Base-by-base conservation (phyloP, 2,329 filamentous ascomycete genomes). In the Trichoderma afroharzianum region DNA sequence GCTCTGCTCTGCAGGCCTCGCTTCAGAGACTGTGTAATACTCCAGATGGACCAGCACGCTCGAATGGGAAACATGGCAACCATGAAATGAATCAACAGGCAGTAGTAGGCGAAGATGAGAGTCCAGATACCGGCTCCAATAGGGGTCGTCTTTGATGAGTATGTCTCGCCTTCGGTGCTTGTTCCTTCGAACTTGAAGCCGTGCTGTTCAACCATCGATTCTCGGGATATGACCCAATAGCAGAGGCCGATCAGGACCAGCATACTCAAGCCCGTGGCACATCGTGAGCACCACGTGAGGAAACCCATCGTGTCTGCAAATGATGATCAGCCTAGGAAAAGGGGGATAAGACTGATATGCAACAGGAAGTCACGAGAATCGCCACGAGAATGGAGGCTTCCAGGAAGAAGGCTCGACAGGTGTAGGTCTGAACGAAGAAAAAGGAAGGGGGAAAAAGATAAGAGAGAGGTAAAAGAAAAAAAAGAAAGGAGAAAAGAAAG, bases 21-120 rank as follows among this genome's bases (percentile, higher is more conserved):
- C 73, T 82, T 83, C 64, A 90, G 79, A 73, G 81, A 83, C 30
- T 80, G 80, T 18, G 88, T 88, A 68, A 91, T 83, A 76, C 86
- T 85, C 83, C 86, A 87, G 64, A 91, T 84, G 18, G 88, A 86
- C 83, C 85, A 91, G 80, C 86, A 88, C 28, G 89, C 87, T 72
- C 90, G 86, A 6, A 90, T 76, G 26, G 90, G 88, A 75, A 93
- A 92, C 36, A 85, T 79, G 74, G 88, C 87, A 75, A 91, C 89
- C 68, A 92, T 82, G 68, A 89, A 71, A 78, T 93, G 91, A 70
- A 92, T 86, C 39, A 91, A 78, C 21, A 92, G 82, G 67, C 87
- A 89, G 80, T 92, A 93, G 76, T 88, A 89, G 63, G 89, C 85
- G 76, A 91, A 91, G 33, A 88, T 36, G 63, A 84, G 78, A 15